Conservation (phyloP, 345 rosid genomes). For the Corchorus olitorius region DNA sequence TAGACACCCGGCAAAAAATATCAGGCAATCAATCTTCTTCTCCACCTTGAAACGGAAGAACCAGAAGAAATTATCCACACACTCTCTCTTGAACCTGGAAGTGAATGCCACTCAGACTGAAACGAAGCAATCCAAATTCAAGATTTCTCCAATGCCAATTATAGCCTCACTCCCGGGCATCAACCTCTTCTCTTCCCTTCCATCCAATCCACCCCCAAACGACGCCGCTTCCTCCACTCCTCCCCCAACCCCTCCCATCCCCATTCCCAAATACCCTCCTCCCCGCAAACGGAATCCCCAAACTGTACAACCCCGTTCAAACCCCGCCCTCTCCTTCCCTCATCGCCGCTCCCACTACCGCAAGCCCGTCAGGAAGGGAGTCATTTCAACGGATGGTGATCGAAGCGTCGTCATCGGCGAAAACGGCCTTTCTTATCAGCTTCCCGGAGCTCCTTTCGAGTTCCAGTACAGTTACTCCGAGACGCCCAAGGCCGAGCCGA, state of each 20-base stretch:
- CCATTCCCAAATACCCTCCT: slow-evolving; percentile 71
- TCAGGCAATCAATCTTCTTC: neutral
- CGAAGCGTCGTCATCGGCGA: slow-evolving; percentile 74
- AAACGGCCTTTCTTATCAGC: slow-evolving; percentile 81
- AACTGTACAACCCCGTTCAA: slow-evolving; percentile 26
- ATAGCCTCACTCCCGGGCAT: slow-evolving; percentile 57
- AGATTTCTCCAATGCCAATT: slow-evolving; percentile 48
- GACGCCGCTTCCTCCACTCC: slow-evolving; percentile 23
- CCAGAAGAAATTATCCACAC: neutral
- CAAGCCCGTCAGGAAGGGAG: slow-evolving; percentile 69
- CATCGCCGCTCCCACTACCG: slow-evolving; percentile 69
- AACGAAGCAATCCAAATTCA: neutral
- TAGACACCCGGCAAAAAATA: neutral
- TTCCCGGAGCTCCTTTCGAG: slow-evolving; percentile 94
- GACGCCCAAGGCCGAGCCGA: slow-evolving; percentile 75
- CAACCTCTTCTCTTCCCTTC: slow-evolving; percentile 79
- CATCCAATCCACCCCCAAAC: slow-evolving; percentile 50
- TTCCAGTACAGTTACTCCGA: slow-evolving; percentile 94
- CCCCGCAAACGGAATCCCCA: slow-evolving; percentile 40
- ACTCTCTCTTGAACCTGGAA: neutral
- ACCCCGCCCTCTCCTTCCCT: slow-evolving; percentile 70
- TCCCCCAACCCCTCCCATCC: slow-evolving; percentile 59
- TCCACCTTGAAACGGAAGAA: neutral
- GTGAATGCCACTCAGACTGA: neutral
- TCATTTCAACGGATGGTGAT: slow-evolving; percentile 65